Base-by-base conservation (phyloP, 179 eudicot species). In the Silene vulgaris region DNA sequence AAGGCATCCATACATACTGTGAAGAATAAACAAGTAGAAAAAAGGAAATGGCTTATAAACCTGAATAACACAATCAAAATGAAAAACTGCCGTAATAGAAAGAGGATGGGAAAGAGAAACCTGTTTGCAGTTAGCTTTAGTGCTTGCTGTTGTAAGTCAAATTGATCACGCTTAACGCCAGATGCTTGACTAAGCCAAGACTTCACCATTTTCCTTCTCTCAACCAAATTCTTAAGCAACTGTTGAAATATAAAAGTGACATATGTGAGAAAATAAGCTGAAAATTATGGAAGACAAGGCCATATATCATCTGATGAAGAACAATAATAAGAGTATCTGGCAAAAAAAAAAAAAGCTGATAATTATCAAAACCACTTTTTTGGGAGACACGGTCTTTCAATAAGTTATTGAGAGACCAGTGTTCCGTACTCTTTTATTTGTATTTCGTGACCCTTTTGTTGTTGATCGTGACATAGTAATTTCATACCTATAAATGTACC, bases 1-100 rank as follows among this genome's bases (percentile, higher is more conserved):
- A 66, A 95, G 84, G 84, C 99, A 95, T 77, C 99, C 99, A 85
- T 95, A 95, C 97, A 95, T 95, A 85, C 97, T 95, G 90, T 83
- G 87, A 32, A 40, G 62, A 5, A 73, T 32, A 5, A 74, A 62
- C 67, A 40, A 13, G 71, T 54, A 59, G 56, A 74, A 74, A 76
- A 43, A 26, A 74, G 19, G 8, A 74, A 5, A 69, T 72, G 26
- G 12, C 9, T 40, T 28, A 26, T n/a, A 14, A 67, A 6, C 26
- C 13, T 54, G 43, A 45, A 48, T 54, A 19, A 16, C 64, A 66
- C 50, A 43, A 23, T 40, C 6, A 43, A 17, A 23, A 30, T 26
- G 11, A 35, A 59, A 64, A 40, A 4, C 73, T 20, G 13, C 65
- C 1, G 16, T 40, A 30, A 50, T 63, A 60, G 9, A 75, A 71